A percentile compares a stretch with the other conserved stretches of the same genome.
Conservation (phyloP, 768 basidiomycete species). For the Leccinum subtestaceum region DNA sequence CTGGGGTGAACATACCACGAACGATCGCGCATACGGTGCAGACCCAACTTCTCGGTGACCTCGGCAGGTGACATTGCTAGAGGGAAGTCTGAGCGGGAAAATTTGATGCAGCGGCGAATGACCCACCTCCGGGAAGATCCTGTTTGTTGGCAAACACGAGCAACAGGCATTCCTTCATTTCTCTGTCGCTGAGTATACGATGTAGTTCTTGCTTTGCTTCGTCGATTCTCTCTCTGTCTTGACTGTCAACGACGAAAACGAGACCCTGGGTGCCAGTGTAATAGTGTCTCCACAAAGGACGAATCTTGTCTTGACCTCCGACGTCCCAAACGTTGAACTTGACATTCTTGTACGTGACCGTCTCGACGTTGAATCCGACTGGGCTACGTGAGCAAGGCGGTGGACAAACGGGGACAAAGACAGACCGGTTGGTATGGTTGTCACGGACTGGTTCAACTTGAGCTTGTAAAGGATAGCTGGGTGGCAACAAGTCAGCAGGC, state of each 20-base stretch:
- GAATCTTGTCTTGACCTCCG: conserved; percentile 99
- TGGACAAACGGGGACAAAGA: neutral
- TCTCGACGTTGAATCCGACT: conserved; percentile 99
- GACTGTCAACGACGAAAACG: conserved; percentile 97
- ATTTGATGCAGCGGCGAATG: neutral
- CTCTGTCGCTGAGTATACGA: conserved; percentile 91
- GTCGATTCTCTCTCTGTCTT: conserved; percentile 92
- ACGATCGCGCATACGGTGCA: conserved; percentile 94
- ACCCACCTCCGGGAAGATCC: conserved; percentile 91
- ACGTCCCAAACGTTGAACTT: conserved; percentile 97
- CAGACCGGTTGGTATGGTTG: conserved; percentile 92
- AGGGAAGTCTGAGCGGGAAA: conserved; percentile 1
- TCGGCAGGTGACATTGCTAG: conserved; percentile 97
- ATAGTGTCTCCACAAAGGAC: conserved; percentile 97
- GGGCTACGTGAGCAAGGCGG: conserved; percentile 4
- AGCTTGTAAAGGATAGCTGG: conserved; percentile 98
- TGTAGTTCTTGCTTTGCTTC: conserved; percentile 96
- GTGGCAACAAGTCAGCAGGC: conserved; percentile 1
- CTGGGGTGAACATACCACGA: conserved; percentile 99
- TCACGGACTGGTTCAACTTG: conserved; percentile 97
- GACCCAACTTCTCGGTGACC: conserved; percentile 93
- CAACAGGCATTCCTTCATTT: conserved; percentile 96
- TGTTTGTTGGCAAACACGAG: conserved; percentile 99
- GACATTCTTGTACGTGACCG: conserved; percentile 98
- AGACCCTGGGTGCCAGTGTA: conserved; percentile 99